Percentiles rank a stretch among this genome's conserved stretches.
Conservation (phyloP, 1,284 basidiomycete species). For the Leccinum pachyderme region DNA sequence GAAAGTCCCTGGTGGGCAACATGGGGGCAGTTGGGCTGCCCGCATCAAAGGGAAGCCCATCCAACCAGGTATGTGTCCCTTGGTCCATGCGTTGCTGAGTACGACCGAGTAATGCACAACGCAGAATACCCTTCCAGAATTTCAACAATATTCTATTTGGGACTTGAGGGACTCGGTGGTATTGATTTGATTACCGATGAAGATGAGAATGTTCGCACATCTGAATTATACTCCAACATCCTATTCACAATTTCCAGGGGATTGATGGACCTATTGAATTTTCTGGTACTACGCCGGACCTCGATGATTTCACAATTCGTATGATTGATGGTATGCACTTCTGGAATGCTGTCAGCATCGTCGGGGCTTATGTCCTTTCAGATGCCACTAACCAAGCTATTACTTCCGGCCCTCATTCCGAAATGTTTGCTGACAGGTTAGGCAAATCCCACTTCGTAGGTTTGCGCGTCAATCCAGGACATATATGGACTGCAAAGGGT, state of each 20-base stretch:
- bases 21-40: constrained; percentile 89
- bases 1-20: constrained; percentile 74
- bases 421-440: constrained; percentile 60
- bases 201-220: constrained; percentile 60
- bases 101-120: constrained; percentile 6
- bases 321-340: constrained; percentile 69
- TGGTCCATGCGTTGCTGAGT: not conserved
- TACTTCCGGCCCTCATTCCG: constrained; percentile 52
- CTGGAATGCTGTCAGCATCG: not conserved
- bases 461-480: constrained; percentile 57
- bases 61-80: constrained; percentile 50
- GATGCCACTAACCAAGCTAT: constrained; percentile 58
- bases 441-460: constrained; percentile 77
- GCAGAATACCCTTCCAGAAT: constrained; percentile 57
- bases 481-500: constrained; percentile 87
- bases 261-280: constrained; percentile 68
- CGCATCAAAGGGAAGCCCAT: constrained; percentile 84
- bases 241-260: constrained; percentile 51
- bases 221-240: not conserved
- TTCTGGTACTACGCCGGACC: constrained; percentile 68
- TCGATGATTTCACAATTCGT: constrained; percentile 81
- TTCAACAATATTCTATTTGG: constrained; percentile 83
- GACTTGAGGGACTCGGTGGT: constrained; percentile 82
- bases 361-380: constrained; percentile 27
- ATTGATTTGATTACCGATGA: constrained; percentile 77